Evolutionary conservation across 1,284 basidiomycete genomes (phyloP), one percentile per base, ranked within the genome.

Genomic region (Trametes polyzona): DNA sequence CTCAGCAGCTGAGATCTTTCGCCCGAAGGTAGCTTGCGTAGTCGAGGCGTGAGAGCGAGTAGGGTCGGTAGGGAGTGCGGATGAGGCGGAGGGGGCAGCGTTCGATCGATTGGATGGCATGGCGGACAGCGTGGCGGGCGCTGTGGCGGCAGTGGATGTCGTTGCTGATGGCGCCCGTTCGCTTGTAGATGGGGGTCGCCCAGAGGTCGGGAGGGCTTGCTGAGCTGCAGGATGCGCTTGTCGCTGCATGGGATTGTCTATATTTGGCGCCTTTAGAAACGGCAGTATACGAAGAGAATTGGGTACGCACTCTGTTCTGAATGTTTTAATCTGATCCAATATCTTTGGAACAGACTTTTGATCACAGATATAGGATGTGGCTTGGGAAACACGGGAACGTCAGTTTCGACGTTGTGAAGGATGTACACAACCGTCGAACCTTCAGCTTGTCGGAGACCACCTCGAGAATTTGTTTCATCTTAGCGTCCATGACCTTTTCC

Each of bases 401-500:
- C n/a, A n/a, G n/a, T n/a, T n/a, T n/a, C n/a, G n/a, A n/a, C n/a
- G n/a, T n/a, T n/a, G n/a, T n/a, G n/a, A n/a, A n/a, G n/a, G n/a
- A n/a, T n/a, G n/a, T n/a, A n/a, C n/a, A n/a, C n/a, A n/a, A 41
- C 4, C 0, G 30, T n/a, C 36, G 23, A 19, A 55, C 53, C 53
- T 55, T 55, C 19, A 48, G 14, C 19, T 39, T 48, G 23, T 48
- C 53, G 8, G 46, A 41, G 4, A 55, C 42, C 6, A 55, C 32
- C 14, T 55, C 53, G n/a, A 23, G 36, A 1, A 26, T 40, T 8
- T 48, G 46, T 17, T 21, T 37, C 53, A 48, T 11, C 30, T 35
- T 30, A 16, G 9, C 26, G 30, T 55, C 41, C 16, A 55, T 14
- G 3, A 5, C 1, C 12, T 23, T 14, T 12, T 36, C 24, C 1